Base-by-base conservation (phyloP, 2,329 filamentous ascomycete species). In the Talaromyces rugulosus region DNA sequence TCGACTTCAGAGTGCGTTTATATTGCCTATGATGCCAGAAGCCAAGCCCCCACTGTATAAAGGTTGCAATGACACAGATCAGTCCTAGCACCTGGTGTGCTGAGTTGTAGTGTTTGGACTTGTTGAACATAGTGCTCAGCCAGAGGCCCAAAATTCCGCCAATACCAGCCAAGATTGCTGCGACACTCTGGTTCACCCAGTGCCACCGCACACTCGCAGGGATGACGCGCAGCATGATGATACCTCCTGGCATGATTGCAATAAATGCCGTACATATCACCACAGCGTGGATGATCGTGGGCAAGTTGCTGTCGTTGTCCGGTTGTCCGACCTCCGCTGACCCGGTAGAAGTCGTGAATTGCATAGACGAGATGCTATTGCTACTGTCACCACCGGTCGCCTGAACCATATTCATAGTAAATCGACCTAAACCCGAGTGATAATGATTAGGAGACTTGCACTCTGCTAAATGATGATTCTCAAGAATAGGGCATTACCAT, bases 21-120 rank as follows among this genome's bases (percentile, higher is more conserved):
- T 73, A 78, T 57, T 75, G 65, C 31, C 71, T 62, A 66, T 79
- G 77, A 61, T 79, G 75, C 57, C 72, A 69, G 53, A 75, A 70
- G 16, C 77, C 77, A n/a, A 78, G 69, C 5, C 71, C 66, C 62
- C 74, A 71, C 62, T 80, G 77, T 7, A 73, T 61, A 31, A 74
- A 64, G 8, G 77, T 65, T 0, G 64, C 68, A 51, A 72, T 65
- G 30, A 77, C 66, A 30, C 78, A 64, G 44, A 80, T 54, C 51
- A 82, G 74, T 28, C 80, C 80, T 59, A 81, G 62, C 65, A 82
- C 74, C 64, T 83, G 81, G 68, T 83, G 81, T 3, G 76, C 68
- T 8, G 80, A 75, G 63, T 66, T 74, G 72, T 77, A 81, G 60
- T 68, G 59, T 62, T 76, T 77, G 47, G 77, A 79, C 73, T 80